Base-by-base conservation (phyloP, 2,329 filamentous ascomycete genomes). In the Ophiostoma triangulosporum region DNA sequence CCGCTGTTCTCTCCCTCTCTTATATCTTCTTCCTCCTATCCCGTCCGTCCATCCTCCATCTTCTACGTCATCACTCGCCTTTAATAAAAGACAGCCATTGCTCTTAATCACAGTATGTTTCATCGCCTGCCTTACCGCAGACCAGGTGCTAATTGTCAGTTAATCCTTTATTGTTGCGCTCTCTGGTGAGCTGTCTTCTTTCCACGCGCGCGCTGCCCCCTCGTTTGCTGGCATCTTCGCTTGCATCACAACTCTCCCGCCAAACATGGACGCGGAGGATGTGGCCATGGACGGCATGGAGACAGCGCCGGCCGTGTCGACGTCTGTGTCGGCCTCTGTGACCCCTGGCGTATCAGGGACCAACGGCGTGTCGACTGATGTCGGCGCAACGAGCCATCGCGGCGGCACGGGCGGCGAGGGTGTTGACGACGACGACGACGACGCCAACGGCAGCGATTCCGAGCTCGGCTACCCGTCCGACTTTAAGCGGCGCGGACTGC, bases 401-500 rank as follows among this genome's bases (percentile, higher is more conserved):
- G 31, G 17, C 9, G 38, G 46, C 4, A 40, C 27, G 70, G 71
- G 72, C 68, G 62, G 65, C 46, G 71, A 73, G 59, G 67, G 67
- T 12, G 67, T 62, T 4, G 62, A 66, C 3, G 65, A 56, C 3
- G 22, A 56, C 6, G 50, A 59, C 7, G 60, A 59, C 36, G 59
- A 60, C 1, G 50, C 56, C 15, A 58, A 69, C 54, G 66, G 62
- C n/a, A 31, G 32, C 22, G 22, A 27, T 8, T 12, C n/a, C 6
- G 49, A 59, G 2, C 51, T 58, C 11, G 59, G 69, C 53, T 66
- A 63, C 17, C 63, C 61, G 1, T 57, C 58, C 6, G 58, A 69
- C 51, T 60, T 73, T 50, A 65, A 65, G 14, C 68, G 69, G 54
- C 71, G 68, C 35, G 73, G 73, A 2, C 68, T 79, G 26, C 71